phyloP scores from a whole-genome alignment of 2,329 filamentous ascomycete species.

The Ceratocystis papillata region DNA sequence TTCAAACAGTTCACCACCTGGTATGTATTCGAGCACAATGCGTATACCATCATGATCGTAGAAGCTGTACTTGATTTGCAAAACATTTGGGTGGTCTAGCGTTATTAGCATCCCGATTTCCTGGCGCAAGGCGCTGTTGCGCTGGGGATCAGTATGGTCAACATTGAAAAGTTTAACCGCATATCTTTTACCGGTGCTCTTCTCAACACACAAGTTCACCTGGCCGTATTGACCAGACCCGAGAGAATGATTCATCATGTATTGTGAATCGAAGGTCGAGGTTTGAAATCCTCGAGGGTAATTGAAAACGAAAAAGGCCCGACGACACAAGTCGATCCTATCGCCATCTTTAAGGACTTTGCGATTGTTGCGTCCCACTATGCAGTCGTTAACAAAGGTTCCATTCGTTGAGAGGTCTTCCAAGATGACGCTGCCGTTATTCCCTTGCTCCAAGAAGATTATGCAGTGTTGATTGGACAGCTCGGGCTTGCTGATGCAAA shows the following conservation, averaged over 20 bases:
- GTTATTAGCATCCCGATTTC: conserved; percentile 95
- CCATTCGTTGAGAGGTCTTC: conserved; percentile 95
- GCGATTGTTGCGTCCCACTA: conserved; percentile 84
- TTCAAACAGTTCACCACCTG: conserved; percentile 93
- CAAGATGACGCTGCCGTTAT: conserved; percentile 53
- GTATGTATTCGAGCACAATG: conserved; percentile 77
- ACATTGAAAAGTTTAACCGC: conserved; percentile 94
- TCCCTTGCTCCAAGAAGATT: conserved; percentile 52
- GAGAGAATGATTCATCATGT: conserved; percentile 70
- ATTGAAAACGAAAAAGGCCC: conserved; percentile 80
- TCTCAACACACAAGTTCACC: conserved; percentile 84
- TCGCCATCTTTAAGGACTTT: conserved; percentile 82
- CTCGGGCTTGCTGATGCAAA: conserved; percentile 56
- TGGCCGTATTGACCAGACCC: conserved; percentile 94
- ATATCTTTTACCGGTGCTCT: conserved; percentile 66
- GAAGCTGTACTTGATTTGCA: conserved; percentile 91
- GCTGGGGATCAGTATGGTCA: conserved; percentile 42
- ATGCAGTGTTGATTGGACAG: conserved; percentile 68
- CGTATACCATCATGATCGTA: conserved; percentile 86
- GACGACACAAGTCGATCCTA: conserved; percentile 76
- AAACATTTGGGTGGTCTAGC: conserved; percentile 85
- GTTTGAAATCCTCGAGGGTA: conserved; percentile 59
- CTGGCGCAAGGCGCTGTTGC: conserved; percentile 58
- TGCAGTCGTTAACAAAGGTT: conserved; percentile 86
- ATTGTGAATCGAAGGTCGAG: conserved; percentile 74